Percentiles rank a stretch among this genome's conserved stretches.
phyloP scores from a whole-genome alignment of 306 rosid genomes.

The Prunus campanulata region DNA sequence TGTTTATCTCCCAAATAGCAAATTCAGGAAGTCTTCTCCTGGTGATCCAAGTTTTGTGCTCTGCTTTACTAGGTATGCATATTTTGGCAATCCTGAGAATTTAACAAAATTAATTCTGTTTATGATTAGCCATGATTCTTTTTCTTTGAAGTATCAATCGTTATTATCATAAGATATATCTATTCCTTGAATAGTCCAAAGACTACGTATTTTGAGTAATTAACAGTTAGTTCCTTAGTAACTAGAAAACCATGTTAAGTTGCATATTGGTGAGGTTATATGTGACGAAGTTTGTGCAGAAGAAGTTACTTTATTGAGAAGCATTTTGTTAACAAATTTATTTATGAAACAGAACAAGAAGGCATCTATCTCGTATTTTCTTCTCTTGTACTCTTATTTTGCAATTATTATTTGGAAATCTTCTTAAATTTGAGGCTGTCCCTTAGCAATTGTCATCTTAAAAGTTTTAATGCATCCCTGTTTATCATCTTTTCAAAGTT shows the following conservation, averaged over 20 bases:
- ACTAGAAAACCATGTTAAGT: neutral
- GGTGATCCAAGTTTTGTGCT: constrained; percentile 66
- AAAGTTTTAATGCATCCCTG: neutral
- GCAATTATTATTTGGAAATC: neutral
- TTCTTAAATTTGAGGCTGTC: neutral
- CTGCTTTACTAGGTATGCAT: constrained; percentile 65
- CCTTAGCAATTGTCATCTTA: no score
- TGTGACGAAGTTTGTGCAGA: no score
- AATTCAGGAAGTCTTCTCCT: constrained; percentile 74
- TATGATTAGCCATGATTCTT: neutral
- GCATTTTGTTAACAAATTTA: no score
- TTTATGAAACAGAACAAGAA: neutral
- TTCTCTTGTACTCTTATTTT: neutral
- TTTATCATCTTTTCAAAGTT: neutral
- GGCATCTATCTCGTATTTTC: neutral
- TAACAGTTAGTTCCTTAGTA: neutral
- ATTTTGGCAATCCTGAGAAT: neutral
- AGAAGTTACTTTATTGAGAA: no score
- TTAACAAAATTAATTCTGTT: constrained; percentile 1
- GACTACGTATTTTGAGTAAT: neutral
- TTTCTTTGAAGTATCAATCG: neutral
- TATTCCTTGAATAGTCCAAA: neutral
- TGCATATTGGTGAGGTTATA: no score
- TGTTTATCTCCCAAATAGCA: constrained; percentile 75
- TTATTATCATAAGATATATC: neutral